These are phyloP conservation scores for Naganishia randhawae DNA, from an alignment of 768 basidiomycete genomes.

Conservation along the genomic window DNA sequence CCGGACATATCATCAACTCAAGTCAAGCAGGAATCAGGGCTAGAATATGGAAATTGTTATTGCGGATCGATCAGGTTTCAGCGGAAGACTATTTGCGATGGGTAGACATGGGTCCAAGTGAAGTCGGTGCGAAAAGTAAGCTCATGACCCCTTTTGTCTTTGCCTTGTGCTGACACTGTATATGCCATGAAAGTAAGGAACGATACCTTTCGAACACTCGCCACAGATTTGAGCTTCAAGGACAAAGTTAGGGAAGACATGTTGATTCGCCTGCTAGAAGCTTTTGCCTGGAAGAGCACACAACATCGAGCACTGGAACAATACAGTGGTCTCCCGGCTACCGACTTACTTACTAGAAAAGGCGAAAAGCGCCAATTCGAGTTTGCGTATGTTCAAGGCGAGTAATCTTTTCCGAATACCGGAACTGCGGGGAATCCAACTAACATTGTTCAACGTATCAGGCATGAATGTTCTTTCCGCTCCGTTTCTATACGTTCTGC, in stretches of 20 bases:
- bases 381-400: constrained; percentile 90
- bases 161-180: constrained; percentile 52
- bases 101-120: constrained; percentile 45
- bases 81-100: constrained; percentile 56
- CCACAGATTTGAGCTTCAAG: constrained; percentile 96
- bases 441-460: constrained; percentile 4
- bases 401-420: not conserved
- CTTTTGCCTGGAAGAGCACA: constrained; percentile 87
- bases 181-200: constrained; percentile 66
- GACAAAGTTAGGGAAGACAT: constrained; percentile 94
- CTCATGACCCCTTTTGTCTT: constrained; percentile 8
- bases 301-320: not conserved
- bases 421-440: not conserved
- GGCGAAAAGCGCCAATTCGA: constrained; percentile 50
- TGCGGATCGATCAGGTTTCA: constrained; percentile 75
- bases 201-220: constrained; percentile 92
- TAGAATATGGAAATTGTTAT: constrained; percentile 83
- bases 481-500: constrained; percentile 95
- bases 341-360: constrained; percentile 29
- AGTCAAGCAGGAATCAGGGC: constrained; percentile 36
- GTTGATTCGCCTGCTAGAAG: constrained; percentile 92
- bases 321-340: not conserved
- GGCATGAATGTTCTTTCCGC: constrained; percentile 98
- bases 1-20: constrained; percentile 2
- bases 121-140: constrained; percentile 50